Evolutionary conservation across 192 early-diverging fungal species (phyloP).

Genomic region (Gonapodya prolifera): DNA sequence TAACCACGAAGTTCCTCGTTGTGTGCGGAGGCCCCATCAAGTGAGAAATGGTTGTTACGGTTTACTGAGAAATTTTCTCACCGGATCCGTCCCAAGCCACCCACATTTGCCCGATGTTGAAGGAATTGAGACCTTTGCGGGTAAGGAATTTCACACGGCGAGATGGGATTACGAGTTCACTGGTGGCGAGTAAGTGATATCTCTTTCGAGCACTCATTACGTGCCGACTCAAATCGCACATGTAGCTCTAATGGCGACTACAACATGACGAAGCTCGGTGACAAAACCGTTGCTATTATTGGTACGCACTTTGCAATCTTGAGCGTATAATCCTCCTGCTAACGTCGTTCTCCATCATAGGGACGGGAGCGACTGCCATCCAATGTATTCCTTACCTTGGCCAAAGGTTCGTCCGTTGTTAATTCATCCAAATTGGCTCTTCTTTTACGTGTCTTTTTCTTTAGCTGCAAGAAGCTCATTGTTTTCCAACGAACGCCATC

Average conservation of each 20-base stretch:
- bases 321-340: background rate
- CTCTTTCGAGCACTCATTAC: background rate
- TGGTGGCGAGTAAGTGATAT: background rate
- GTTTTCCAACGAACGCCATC: conserved; percentile 4
- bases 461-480: background rate
- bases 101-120: conserved; percentile 5
- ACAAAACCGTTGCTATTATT: background rate
- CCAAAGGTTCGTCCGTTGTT: background rate
- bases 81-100: background rate
- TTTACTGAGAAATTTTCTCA: background rate
- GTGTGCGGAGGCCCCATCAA: background rate
- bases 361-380: background rate
- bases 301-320: background rate
- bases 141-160: background rate
- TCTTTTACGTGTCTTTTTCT: background rate
- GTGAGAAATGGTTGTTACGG: background rate
- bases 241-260: background rate
- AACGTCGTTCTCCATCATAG: background rate
- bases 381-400: conserved; percentile 1
- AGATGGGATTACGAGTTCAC: background rate
- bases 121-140: conserved; percentile 1
- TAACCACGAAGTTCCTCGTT: background rate
- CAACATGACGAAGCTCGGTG: conserved; percentile 1
- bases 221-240: background rate
- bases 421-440: background rate